phyloP scores from a whole-genome alignment of 345 rosid species.

The Pelargonium nanum region DNA sequence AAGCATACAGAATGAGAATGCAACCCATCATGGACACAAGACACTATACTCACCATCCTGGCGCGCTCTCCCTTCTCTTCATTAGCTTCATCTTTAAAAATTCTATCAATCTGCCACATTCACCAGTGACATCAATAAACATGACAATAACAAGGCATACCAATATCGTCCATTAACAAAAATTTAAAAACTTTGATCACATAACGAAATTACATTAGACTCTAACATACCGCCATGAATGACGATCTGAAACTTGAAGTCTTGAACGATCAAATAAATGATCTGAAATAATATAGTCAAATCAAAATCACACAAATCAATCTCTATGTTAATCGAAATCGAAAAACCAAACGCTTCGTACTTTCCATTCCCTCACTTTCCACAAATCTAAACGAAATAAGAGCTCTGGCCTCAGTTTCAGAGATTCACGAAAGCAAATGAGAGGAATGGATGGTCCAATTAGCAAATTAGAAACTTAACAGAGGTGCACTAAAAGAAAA shows the following conservation, averaged over 20 bases:
- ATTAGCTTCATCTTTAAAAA: constrained; percentile 81
- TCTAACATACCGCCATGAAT: constrained; percentile 22
- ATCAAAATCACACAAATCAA: background rate
- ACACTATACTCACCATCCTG: constrained; percentile 55
- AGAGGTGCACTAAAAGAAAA: no score
- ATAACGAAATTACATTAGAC: constrained; percentile 4
- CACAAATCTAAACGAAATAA: no score
- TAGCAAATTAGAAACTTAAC: background rate
- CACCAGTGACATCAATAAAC: constrained; percentile 1
- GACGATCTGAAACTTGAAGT: constrained; percentile 7
- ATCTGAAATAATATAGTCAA: constrained; percentile 12
- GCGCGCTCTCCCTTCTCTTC: constrained; percentile 98
- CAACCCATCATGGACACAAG: background rate
- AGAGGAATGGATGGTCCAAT: background rate
- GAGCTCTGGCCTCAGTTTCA: no score
- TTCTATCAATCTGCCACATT: constrained; percentile 45
- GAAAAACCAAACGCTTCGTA: no score
- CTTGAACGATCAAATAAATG: constrained; percentile 4
- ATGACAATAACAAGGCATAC: constrained; percentile 1
- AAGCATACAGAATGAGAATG: background rate
- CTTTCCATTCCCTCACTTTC: no score
- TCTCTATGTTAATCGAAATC: background rate
- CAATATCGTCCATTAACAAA: background rate
- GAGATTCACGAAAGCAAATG: no score
- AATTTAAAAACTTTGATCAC: background rate